phyloP scores from a whole-genome alignment of 2,329 filamentous ascomycete species.

The Corinectria fuckeliana region DNA sequence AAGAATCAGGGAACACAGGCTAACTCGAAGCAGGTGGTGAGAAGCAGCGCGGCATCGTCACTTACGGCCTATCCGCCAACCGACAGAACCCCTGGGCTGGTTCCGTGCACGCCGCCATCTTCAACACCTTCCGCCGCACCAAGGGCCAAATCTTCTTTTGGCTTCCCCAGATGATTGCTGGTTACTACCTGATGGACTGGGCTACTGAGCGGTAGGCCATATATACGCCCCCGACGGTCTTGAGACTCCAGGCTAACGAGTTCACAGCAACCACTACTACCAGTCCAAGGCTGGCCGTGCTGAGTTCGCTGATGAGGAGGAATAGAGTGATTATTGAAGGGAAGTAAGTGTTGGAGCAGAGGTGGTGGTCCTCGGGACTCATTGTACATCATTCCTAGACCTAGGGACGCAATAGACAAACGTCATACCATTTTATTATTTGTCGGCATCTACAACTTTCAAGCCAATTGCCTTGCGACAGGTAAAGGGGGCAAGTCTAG shows the following conservation, averaged over 20 bases:
- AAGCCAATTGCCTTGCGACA: neutral
- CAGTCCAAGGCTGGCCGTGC: slow-evolving; percentile 79
- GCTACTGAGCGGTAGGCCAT: slow-evolving; percentile 80
- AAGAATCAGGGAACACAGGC: slow-evolving; percentile 12
- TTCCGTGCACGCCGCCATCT: slow-evolving; percentile 79
- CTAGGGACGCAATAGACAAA: slow-evolving; percentile 46
- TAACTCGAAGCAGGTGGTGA: slow-evolving; percentile 55
- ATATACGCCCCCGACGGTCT: neutral
- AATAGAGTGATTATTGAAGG: slow-evolving; percentile 43
- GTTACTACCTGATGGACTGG: slow-evolving; percentile 89
- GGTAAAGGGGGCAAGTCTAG: slow-evolving; percentile 14
- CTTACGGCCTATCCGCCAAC: slow-evolving; percentile 84
- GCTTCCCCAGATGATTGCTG: slow-evolving; percentile 76
- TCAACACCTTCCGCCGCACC: slow-evolving; percentile 93
- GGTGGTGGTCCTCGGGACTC: slow-evolving; percentile 38
- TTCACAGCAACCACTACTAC: slow-evolving; percentile 75
- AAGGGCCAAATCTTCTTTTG: slow-evolving; percentile 89
- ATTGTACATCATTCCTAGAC: slow-evolving; percentile 53
- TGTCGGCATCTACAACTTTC: slow-evolving; percentile 14
- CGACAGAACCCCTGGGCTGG: slow-evolving; percentile 87
- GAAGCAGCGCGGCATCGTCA: slow-evolving; percentile 69
- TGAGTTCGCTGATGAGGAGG: slow-evolving; percentile 55
- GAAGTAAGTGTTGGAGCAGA: slow-evolving; percentile 39
- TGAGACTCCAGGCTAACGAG: slow-evolving; percentile 17
- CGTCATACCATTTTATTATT: slow-evolving; percentile 37